Percentiles rank a stretch among this genome's conserved stretches.
Conservation (phyloP, 176 grass and related monocot genomes). For the Poa pratensis region DNA sequence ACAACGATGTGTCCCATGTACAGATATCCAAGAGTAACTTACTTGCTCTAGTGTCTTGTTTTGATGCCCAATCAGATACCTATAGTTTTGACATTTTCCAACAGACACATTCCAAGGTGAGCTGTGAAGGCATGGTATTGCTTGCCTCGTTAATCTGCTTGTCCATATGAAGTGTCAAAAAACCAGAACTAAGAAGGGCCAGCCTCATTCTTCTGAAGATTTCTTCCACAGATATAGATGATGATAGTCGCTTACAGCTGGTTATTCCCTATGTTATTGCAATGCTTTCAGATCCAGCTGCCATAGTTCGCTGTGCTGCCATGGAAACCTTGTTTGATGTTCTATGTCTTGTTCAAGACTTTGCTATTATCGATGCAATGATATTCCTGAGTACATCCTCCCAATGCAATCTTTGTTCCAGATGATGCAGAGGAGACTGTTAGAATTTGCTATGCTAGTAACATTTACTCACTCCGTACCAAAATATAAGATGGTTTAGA, state of each 20-base stretch:
- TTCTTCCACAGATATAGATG: slow-evolving; percentile 81
- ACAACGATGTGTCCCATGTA: no score
- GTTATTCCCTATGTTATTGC: slow-evolving; percentile 95
- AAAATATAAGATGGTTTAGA: no score
- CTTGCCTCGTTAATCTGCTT: slow-evolving; percentile 89
- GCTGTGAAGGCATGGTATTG: slow-evolving; percentile 91
- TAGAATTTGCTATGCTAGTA: no score
- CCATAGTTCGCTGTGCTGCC: neutral
- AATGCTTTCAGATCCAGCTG: slow-evolving; percentile 89
- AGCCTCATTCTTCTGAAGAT: slow-evolving; percentile 74
- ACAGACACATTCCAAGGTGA: slow-evolving; percentile 52
- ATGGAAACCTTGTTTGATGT: no score
- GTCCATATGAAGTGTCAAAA: slow-evolving; percentile 89
- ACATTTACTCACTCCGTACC: no score
- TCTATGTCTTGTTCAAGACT: no score
- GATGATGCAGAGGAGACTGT: no score
- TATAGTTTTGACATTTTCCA: slow-evolving; percentile 64
- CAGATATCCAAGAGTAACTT: slow-evolving; percentile 76
- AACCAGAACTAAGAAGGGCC: slow-evolving; percentile 78
- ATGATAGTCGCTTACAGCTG: slow-evolving; percentile 82
- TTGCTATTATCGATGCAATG: no score
- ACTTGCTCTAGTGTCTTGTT: slow-evolving; percentile 67
- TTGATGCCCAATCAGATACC: slow-evolving; percentile 70
- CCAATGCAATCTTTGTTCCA: no score
- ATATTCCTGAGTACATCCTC: no score